phyloP scores from a whole-genome alignment of 176 grass and related monocot genomes.

The Avena insularis region DNA sequence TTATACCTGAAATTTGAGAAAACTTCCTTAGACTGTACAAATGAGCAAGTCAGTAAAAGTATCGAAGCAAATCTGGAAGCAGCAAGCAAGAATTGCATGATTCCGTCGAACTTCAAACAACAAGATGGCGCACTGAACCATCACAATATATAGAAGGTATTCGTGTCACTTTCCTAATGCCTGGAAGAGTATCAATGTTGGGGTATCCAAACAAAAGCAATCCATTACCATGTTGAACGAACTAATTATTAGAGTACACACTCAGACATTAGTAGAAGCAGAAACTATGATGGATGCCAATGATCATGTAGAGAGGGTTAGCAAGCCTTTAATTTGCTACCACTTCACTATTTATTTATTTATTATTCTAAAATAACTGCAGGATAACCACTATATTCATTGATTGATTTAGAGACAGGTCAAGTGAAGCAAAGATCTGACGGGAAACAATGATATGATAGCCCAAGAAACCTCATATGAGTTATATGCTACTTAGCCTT shows the following conservation, averaged over 20 bases:
- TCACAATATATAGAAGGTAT: neutral
- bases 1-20: conserved; percentile 65
- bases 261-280: neutral
- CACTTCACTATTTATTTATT: neutral
- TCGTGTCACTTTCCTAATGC: neutral
- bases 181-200: neutral
- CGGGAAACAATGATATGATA: neutral
- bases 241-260: neutral
- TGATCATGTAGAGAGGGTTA: neutral
- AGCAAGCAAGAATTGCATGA: neutral
- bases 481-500: neutral
- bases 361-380: neutral
- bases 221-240: neutral
- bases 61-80: neutral
- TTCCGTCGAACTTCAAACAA: neutral
- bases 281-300: neutral
- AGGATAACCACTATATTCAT: neutral
- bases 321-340: neutral
- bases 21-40: conserved; percentile 3
- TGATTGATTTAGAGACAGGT: neutral
- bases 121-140: neutral
- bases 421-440: neutral
- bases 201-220: conserved; percentile 17
- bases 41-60: neutral
- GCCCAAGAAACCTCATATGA: neutral